A percentile compares a stretch with the other conserved stretches of the same genome.
Evolutionary conservation across 2,329 filamentous ascomycete genomes (phyloP).

Genomic region (Fusarium gaditjirri): DNA sequence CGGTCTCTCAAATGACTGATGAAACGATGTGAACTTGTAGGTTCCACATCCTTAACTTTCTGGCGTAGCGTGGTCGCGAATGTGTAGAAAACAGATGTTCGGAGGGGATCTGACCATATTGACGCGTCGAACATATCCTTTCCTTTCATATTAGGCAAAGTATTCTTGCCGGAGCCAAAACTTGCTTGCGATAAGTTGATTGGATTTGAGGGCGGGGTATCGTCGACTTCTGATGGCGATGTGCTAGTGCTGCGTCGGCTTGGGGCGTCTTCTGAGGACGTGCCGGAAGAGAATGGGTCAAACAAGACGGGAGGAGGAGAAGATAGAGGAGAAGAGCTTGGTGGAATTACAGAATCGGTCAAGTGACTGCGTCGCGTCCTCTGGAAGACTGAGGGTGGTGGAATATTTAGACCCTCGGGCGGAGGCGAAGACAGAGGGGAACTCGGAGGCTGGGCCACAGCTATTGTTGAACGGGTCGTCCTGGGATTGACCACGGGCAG

Average conservation of each 20-base stretch:
- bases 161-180: slow-evolving; percentile 47
- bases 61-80: slow-evolving; percentile 76
- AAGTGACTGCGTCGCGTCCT: slow-evolving; percentile 37
- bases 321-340: slow-evolving; percentile 65
- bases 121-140: slow-evolving; percentile 77
- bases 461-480: slow-evolving; percentile 35
- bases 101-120: slow-evolving; percentile 74
- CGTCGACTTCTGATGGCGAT: slow-evolving; percentile 58
- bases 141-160: slow-evolving; percentile 72
- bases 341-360: slow-evolving; percentile 37
- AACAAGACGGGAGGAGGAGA: slow-evolving; percentile 65
- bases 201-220: slow-evolving; percentile 55
- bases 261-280: slow-evolving; percentile 51
- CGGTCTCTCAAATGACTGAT: slow-evolving; percentile 73
- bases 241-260: slow-evolving; percentile 53
- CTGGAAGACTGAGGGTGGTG: slow-evolving; percentile 43
- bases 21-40: slow-evolving; percentile 74
- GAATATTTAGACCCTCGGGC: slow-evolving; percentile 45
- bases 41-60: slow-evolving; percentile 70
- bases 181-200: slow-evolving; percentile 52
- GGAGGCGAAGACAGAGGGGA: slow-evolving; percentile 55
- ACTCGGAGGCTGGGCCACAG: slow-evolving; percentile 40
- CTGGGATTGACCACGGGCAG: slow-evolving; percentile 31
- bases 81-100: slow-evolving; percentile 77
- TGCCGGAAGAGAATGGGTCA: slow-evolving; percentile 58